A percentile compares a stretch with the other conserved stretches of the same genome.
Evolutionary conservation across 148 eudicot species (phyloP).

Genomic region (Mesembryanthemum crystallinum): DNA sequence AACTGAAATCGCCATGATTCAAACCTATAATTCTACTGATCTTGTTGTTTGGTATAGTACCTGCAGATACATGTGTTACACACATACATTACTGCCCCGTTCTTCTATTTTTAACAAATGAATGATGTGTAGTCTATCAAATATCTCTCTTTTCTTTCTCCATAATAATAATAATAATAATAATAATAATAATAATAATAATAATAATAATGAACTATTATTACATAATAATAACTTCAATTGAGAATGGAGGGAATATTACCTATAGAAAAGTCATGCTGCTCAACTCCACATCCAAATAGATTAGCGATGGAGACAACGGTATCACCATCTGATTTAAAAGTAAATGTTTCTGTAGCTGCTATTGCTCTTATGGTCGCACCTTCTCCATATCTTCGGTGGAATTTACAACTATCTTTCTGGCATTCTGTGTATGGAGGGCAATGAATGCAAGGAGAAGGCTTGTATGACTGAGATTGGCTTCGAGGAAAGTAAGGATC

Average conservation of each 20-base stretch:
- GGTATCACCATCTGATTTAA: neutral
- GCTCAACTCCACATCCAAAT: constrained; percentile 1
- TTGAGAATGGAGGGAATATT: too few species aligned
- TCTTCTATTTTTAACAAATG: too few species aligned
- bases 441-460: neutral
- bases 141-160: too few species aligned
- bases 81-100: too few species aligned
- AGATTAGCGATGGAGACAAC: neutral
- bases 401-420: neutral
- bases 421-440: neutral
- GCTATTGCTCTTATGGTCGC: neutral
- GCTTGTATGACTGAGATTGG: neutral
- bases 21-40: constrained; percentile 7
- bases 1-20: neutral
- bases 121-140: too few species aligned
- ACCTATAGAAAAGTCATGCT: neutral
- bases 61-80: too few species aligned
- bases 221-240: too few species aligned
- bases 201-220: too few species aligned
- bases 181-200: too few species aligned
- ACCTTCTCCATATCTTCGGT: neutral
- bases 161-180: too few species aligned
- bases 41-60: neutral
- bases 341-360: constrained; percentile 3
- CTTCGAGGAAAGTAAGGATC: neutral